Evolutionary conservation across 2,329 filamentous ascomycete species (phyloP), one percentile per base, ranked within the genome.

Genomic region (Orbilia blumenaviensis): DNA sequence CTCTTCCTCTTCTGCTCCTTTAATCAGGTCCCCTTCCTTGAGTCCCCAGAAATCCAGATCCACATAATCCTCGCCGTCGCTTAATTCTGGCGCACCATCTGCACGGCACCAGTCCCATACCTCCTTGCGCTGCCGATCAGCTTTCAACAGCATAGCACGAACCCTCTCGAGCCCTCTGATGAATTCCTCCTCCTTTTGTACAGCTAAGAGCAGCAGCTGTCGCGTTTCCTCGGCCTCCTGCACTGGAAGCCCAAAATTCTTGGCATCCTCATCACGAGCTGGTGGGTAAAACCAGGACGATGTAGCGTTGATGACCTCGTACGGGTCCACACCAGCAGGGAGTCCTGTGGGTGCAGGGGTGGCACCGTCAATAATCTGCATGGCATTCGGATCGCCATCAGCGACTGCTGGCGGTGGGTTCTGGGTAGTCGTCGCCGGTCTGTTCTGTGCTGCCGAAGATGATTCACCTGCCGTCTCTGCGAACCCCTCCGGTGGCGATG

Each of bases 61-160:
- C 81, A 93, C 94, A 91, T 92, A 96, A 81, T 96, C 92, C 84
- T 96, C 92, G 9, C 92, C 92, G 81, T 96, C 92, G 60, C 91
- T 93, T 89, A 95, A 89, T 82, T 94, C 91, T 58, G 89, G 85
- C 18, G 86, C 80, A 78, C 72, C 67, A n/a, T 78, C 77, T 16
- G 92, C 90, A 81, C 93, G 92, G 78, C 89, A 87, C 90, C 91
- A 93, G 79, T 88, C 87, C 81, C 90, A 86, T 2, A 95, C 91
- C 18, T 89, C 87, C 79, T 88, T 89, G 27, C 92, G 87, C 82
- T 91, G 86, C 48, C 91, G 87, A 79, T 94, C 89, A 0, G 91
- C 91, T 79, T 88, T 88, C 77, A 93, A 85, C 62, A 96, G 85
- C 0, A 92, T 91, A 60, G 89, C 86, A 77, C 92, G 89, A 56